A percentile compares a stretch with the other conserved stretches of the same genome.
Evolutionary conservation across 305 asterid species (phyloP).

Genomic region (Fraxinus sp.): DNA sequence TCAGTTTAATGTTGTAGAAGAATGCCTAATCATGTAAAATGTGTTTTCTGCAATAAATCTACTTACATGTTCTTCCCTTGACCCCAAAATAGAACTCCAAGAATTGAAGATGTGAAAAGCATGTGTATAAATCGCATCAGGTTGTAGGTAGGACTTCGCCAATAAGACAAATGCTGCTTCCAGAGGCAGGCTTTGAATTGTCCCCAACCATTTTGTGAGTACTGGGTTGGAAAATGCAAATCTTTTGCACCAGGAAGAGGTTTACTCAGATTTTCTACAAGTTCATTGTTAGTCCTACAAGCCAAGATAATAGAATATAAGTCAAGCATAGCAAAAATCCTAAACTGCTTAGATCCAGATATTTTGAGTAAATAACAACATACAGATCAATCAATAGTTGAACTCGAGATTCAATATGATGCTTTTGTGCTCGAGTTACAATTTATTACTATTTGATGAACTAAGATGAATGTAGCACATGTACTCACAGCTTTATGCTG

Average conservation of each 20-base stretch:
- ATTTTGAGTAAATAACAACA: not conserved
- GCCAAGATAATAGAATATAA: not conserved
- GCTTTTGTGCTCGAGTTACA: not conserved
- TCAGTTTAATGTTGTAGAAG: not conserved
- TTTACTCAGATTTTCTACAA: conserved; percentile 33
- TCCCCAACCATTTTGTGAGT: conserved; percentile 51
- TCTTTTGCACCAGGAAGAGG: conserved; percentile 49
- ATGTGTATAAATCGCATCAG: conserved; percentile 37
- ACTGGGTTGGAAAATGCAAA: conserved; percentile 46
- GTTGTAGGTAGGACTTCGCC: conserved; percentile 72
- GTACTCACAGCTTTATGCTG: not conserved
- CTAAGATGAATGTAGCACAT: not conserved
- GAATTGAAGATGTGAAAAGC: conserved; percentile 37
- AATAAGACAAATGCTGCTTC: conserved; percentile 67
- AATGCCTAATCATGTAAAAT: not conserved
- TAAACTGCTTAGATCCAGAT: not conserved
- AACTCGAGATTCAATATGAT: not conserved
- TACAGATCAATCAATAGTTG: not conserved
- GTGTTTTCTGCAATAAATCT: not conserved
- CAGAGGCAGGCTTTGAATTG: conserved; percentile 68
- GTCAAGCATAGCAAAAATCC: not conserved
- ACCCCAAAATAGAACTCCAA: conserved; percentile 46
- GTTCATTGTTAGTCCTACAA: conserved; percentile 42
- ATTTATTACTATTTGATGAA: not conserved
- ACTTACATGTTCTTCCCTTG: conserved; percentile 54